Evolutionary conservation across 306 rosid genomes (phyloP).

Genomic region (Quercus wislizeni): DNA sequence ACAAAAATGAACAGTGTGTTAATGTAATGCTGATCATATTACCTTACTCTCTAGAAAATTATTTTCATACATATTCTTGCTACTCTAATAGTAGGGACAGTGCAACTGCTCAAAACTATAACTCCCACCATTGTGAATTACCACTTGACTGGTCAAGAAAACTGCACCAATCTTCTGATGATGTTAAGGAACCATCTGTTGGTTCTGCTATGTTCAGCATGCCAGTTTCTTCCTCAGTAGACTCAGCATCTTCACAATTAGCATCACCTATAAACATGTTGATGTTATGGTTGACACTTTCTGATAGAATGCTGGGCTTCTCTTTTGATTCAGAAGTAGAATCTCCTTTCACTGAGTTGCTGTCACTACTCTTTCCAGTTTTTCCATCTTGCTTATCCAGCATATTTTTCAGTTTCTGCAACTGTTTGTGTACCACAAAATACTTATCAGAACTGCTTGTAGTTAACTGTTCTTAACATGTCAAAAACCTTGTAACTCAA

Average conservation of each 20-base stretch:
- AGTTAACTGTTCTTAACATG: background rate
- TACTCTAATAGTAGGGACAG: background rate
- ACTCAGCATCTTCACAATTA: slow-evolving; percentile 43
- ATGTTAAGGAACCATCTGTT: slow-evolving; percentile 60
- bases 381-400: slow-evolving; percentile 38
- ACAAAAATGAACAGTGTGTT: too few relatives aligned
- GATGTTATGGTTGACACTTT: background rate
- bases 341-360: slow-evolving; percentile 48
- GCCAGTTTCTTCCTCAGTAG: slow-evolving; percentile 43
- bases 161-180: slow-evolving; percentile 67
- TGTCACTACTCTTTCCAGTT: slow-evolving; percentile 34
- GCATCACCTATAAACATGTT: background rate
- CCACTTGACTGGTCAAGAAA: slow-evolving; percentile 45
- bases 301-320: slow-evolving; percentile 53
- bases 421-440: slow-evolving; percentile 32
- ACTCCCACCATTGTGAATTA: slow-evolving; percentile 83
- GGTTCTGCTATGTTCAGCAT: slow-evolving; percentile 50
- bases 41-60: background rate
- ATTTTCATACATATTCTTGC: background rate
- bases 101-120: slow-evolving; percentile 39
- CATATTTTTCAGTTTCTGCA: slow-evolving; percentile 63
- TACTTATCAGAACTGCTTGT: background rate
- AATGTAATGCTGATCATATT: background rate
- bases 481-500: too few relatives aligned
- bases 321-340: slow-evolving; percentile 34